A percentile compares a stretch with the other conserved stretches of the same genome.
Conservation (phyloP, 768 basidiomycete genomes). For the Russula earlei region DNA sequence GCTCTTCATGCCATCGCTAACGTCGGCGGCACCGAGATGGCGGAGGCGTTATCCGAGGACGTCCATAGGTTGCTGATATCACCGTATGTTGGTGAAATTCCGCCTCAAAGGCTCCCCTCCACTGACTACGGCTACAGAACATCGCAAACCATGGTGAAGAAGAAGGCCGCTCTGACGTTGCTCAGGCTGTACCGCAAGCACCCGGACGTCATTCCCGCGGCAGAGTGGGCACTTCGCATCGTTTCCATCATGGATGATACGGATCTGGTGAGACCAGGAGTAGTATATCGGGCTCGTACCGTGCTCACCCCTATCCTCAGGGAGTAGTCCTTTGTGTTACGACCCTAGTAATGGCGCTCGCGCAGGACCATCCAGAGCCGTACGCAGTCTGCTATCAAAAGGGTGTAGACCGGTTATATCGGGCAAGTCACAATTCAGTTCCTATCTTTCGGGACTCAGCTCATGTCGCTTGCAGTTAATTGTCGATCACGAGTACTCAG, state of each 20-base stretch:
- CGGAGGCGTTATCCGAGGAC: constrained; percentile 86
- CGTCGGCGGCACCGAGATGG: constrained; percentile 97
- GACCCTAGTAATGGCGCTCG: constrained; percentile 86
- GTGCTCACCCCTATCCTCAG: constrained; percentile 30
- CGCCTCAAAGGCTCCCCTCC: constrained; percentile 7
- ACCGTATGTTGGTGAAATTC: constrained; percentile 45
- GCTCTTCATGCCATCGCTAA: constrained; percentile 98
- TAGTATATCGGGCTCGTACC: not conserved
- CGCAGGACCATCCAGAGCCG: constrained; percentile 87
- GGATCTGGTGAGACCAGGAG: constrained; percentile 51
- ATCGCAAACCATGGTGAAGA: constrained; percentile 91
- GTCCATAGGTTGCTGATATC: constrained; percentile 93
- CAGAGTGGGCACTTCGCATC: constrained; percentile 93
- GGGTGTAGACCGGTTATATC: constrained; percentile 81
- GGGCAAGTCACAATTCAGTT: constrained; percentile 38
- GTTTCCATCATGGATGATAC: constrained; percentile 92
- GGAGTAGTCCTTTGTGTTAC: constrained; percentile 94
- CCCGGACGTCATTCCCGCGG: constrained; percentile 84
- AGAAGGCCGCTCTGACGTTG: constrained; percentile 93
- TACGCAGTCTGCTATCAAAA: constrained; percentile 90
- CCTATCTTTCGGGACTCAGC: not conserved
- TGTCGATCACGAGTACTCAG: constrained; percentile 80
- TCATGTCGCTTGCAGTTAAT: constrained; percentile 50
- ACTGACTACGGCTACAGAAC: constrained; percentile 45
- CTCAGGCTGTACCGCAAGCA: constrained; percentile 93